These are phyloP conservation scores for Halenospora varia DNA, from an alignment of 495 filamentous ascomycete genomes.

Conservation along the genomic window DNA sequence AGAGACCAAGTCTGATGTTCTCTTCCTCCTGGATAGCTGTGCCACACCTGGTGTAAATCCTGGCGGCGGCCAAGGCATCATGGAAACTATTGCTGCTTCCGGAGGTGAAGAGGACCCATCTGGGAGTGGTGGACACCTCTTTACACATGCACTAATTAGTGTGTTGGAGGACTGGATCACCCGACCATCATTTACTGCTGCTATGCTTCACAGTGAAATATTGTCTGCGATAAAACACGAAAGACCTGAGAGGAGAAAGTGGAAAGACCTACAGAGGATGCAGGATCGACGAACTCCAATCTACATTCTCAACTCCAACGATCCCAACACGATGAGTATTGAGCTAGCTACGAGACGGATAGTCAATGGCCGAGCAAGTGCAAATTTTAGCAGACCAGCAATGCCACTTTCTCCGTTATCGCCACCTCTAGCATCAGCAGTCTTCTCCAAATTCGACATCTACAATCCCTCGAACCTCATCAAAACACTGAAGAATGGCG, in stretches of 20 bases:
- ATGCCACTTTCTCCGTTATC: not conserved
- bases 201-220: constrained; percentile 49
- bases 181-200: constrained; percentile 40
- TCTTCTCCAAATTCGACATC: constrained; percentile 4
- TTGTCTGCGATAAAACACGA: constrained; percentile 47
- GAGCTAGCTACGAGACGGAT: not conserved
- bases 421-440: not conserved
- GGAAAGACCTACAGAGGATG: constrained; percentile 16
- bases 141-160: constrained; percentile 46
- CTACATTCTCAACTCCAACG: constrained; percentile 1
- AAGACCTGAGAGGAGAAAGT: constrained; percentile 40
- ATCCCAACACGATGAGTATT: constrained; percentile 1
- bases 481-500: not conserved
- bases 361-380: constrained; percentile 1
- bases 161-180: constrained; percentile 45
- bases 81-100: constrained; percentile 49
- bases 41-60: constrained; percentile 35
- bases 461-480: not conserved
- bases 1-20: constrained; percentile 45
- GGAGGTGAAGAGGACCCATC: constrained; percentile 49
- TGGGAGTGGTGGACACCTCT: constrained; percentile 46
- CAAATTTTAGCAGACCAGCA: constrained; percentile 1
- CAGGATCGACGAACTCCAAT: constrained; percentile 5
- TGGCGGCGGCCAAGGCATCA: constrained; percentile 38
- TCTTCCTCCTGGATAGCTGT: constrained; percentile 52